phyloP scores from a whole-genome alignment of 495 filamentous ascomycete genomes.

The Tuber borchii region DNA sequence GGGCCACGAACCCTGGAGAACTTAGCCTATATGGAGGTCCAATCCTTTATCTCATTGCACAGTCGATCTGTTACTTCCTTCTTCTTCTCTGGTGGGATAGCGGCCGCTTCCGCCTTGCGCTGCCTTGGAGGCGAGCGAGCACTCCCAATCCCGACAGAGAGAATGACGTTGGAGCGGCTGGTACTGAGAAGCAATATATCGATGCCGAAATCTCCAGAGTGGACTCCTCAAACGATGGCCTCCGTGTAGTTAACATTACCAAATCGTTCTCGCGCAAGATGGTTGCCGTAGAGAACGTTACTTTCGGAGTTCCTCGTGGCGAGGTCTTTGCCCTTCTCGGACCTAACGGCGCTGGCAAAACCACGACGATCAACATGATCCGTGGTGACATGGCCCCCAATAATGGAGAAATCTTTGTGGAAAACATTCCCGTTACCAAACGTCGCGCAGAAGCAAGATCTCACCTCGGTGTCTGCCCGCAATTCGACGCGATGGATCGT shows the following conservation, averaged over 20 bases:
- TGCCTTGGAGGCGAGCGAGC: slow-evolving; percentile 46
- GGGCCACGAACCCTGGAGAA: slow-evolving; percentile 61
- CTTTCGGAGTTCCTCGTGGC: slow-evolving; percentile 67
- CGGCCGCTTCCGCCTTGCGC: slow-evolving; percentile 50
- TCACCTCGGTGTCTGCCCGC: slow-evolving; percentile 71
- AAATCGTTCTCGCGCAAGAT: slow-evolving; percentile 62
- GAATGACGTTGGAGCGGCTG: slow-evolving; percentile 18
- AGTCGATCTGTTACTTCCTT: slow-evolving; percentile 59
- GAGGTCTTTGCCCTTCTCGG: slow-evolving; percentile 82
- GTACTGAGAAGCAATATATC: slow-evolving; percentile 45
- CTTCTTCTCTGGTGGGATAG: slow-evolving; percentile 67
- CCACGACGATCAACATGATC: slow-evolving; percentile 75
- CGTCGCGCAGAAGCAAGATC: slow-evolving; percentile 60
- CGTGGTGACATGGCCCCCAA: slow-evolving; percentile 72
- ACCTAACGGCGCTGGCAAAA: slow-evolving; percentile 84
- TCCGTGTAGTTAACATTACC: slow-evolving; percentile 66
- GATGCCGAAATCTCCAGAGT: slow-evolving; percentile 48
- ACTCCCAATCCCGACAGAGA: slow-evolving; percentile 46
- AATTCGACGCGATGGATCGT: slow-evolving; percentile 60
- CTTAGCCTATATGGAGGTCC: slow-evolving; percentile 71
- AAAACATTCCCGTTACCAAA: slow-evolving; percentile 60
- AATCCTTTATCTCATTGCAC: slow-evolving; percentile 66
- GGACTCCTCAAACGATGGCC: slow-evolving; percentile 54
- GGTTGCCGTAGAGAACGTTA: slow-evolving; percentile 72
- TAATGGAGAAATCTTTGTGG: slow-evolving; percentile 64